A percentile compares a stretch with the other conserved stretches of the same genome.
Conservation (phyloP, 805 yeast genomes). For the Metschnikowia continentalis region DNA sequence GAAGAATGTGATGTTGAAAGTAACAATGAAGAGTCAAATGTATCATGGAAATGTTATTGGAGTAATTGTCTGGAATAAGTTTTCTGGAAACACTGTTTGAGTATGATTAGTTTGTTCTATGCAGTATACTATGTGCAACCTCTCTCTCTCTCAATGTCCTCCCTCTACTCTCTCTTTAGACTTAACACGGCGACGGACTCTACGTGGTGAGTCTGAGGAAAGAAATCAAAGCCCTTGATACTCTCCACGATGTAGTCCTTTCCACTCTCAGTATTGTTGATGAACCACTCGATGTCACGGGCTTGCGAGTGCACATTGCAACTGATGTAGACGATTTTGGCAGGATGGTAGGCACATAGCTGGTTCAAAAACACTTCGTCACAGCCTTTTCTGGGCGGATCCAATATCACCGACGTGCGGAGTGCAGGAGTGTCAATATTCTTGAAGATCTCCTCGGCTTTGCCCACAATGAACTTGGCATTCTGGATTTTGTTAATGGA, state of each 20-base stretch:
- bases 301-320: slow-evolving; percentile 99
- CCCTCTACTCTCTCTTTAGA: slow-evolving; percentile 4
- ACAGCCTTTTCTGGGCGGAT: slow-evolving; percentile 97
- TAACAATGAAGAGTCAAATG: no score
- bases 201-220: slow-evolving; percentile 92
- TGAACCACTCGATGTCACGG: slow-evolving; percentile 81
- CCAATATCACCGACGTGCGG: slow-evolving; percentile 84
- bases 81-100: no score
- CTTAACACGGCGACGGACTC: slow-evolving; percentile 77
- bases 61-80: no score
- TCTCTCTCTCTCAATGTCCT: no score
- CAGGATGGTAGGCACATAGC: slow-evolving; percentile 77
- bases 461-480: slow-evolving; percentile 83
- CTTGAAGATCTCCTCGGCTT: slow-evolving; percentile 85
- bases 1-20: no score
- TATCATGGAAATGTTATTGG: no score
- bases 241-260: slow-evolving; percentile 67
- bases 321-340: slow-evolving; percentile 86
- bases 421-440: slow-evolving; percentile 70
- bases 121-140: not conserved
- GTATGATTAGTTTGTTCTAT: not conserved
- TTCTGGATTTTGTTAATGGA: slow-evolving; percentile 67
- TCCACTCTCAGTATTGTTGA: slow-evolving; percentile 63
- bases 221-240: slow-evolving; percentile 91
- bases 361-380: slow-evolving; percentile 85